These are phyloP conservation scores for Clohesyomyces aquaticus DNA, from an alignment of 495 filamentous ascomycete species.

Conservation along the genomic window DNA sequence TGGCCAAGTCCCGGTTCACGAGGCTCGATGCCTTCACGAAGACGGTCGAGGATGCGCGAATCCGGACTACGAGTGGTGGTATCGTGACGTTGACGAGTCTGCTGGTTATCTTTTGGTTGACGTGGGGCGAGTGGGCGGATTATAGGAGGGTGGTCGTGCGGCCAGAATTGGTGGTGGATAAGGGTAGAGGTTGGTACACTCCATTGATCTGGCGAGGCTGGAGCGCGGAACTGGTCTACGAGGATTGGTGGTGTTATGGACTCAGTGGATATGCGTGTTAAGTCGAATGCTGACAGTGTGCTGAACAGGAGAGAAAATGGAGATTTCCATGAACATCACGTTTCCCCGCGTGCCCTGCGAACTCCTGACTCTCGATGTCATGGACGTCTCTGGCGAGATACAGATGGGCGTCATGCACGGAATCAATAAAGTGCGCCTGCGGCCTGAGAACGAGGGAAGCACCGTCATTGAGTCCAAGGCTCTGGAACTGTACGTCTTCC, in stretches of 20 bases:
- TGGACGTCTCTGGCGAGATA: constrained; percentile 97
- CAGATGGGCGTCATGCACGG: constrained; percentile 92
- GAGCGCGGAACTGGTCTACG: background rate
- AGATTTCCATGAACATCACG: constrained; percentile 96
- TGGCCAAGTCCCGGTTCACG: constrained; percentile 84
- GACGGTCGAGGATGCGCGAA: constrained; percentile 95
- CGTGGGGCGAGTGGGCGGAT: constrained; percentile 94
- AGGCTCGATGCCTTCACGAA: constrained; percentile 98
- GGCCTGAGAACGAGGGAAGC: constrained; percentile 71
- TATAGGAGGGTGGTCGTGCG: constrained; percentile 85
- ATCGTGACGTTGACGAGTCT: constrained; percentile 91
- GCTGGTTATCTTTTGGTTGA: constrained; percentile 81
- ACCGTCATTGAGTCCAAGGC: constrained; percentile 73
- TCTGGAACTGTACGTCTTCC: constrained; percentile 67
- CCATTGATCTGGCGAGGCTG: constrained; percentile 12
- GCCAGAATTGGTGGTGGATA: constrained; percentile 94
- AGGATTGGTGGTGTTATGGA: background rate
- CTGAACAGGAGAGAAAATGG: constrained; percentile 84
- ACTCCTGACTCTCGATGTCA: constrained; percentile 93
- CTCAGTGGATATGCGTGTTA: background rate
- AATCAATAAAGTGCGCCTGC: constrained; percentile 82
- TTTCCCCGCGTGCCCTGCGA: constrained; percentile 95
- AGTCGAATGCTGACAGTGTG: constrained; percentile 17
- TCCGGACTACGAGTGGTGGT: constrained; percentile 96
- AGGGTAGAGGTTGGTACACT: constrained; percentile 75